Evolutionary conservation across 257 asterid species (phyloP).

Genomic region (Rubia yunnanensis): DNA sequence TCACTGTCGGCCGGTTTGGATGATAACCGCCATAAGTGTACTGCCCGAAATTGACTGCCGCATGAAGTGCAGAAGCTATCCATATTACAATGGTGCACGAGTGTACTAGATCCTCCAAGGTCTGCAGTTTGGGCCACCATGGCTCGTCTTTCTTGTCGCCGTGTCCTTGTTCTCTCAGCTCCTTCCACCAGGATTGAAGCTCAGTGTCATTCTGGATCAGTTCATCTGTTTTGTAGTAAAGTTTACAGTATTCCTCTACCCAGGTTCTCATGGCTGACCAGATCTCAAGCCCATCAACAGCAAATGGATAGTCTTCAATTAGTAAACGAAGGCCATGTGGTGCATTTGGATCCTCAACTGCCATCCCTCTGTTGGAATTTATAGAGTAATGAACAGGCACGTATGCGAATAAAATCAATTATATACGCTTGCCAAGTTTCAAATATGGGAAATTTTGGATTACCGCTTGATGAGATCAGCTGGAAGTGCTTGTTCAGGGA

Average conservation of each 20-base stretch:
- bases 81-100: constrained; percentile 61
- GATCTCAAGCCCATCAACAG: constrained; percentile 70
- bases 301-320: constrained; percentile 71
- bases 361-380: constrained; percentile 44
- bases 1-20: constrained; percentile 54
- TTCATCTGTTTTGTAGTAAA: constrained; percentile 44
- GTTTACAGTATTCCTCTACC: constrained; percentile 53
- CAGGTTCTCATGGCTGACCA: constrained; percentile 69
- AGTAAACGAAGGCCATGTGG: constrained; percentile 53
- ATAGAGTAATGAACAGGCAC: no score
- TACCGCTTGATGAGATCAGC: constrained; percentile 30
- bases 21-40: constrained; percentile 57
- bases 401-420: no score
- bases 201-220: constrained; percentile 39
- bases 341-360: constrained; percentile 44
- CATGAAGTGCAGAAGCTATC: constrained; percentile 74
- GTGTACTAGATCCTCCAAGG: constrained; percentile 36
- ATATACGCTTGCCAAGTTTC: background rate
- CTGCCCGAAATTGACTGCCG: constrained; percentile 63
- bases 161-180: constrained; percentile 49
- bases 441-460: background rate
- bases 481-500: constrained; percentile 31
- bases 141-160: constrained; percentile 55
- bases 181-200: constrained; percentile 81
- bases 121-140: constrained; percentile 75